Evolutionary conservation across 495 filamentous ascomycete species (phyloP).

Genomic region (Xylaria acuta): DNA sequence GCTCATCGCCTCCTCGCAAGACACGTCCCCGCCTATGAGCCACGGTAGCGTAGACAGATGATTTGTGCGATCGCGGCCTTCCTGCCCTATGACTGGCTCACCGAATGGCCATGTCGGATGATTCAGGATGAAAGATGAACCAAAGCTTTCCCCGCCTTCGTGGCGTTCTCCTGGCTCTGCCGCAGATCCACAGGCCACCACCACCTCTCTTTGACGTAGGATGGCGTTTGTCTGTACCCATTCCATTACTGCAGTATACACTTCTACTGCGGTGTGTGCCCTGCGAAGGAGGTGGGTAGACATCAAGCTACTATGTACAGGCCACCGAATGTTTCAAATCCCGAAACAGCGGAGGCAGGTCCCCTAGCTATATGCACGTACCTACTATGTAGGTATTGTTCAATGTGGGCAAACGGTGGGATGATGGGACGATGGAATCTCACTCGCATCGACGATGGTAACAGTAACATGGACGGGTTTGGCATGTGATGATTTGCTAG

Average conservation of each 20-base stretch:
- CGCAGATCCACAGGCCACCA: slow-evolving; percentile 2
- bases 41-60: slow-evolving; percentile 9
- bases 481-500: slow-evolving; percentile 22
- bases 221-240: slow-evolving; percentile 3
- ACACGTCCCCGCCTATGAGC: not conserved
- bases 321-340: slow-evolving; percentile 18
- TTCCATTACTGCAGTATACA: not conserved
- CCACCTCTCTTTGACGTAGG: not conserved
- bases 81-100: slow-evolving; percentile 1
- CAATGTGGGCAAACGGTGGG: not conserved
- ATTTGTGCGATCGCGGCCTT: not conserved
- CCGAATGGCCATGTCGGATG: slow-evolving; percentile 15
- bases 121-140: slow-evolving; percentile 14
- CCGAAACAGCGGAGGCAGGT: slow-evolving; percentile 23
- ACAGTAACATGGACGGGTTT: slow-evolving; percentile 16
- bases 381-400: too few relatives aligned
- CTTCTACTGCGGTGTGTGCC: not conserved
- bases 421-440: slow-evolving; percentile 4
- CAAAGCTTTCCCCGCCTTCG: slow-evolving; percentile 17
- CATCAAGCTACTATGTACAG: not conserved
- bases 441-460: slow-evolving; percentile 16
- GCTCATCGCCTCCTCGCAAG: not conserved
- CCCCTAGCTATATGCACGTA: slow-evolving; percentile 17
- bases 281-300: not conserved
- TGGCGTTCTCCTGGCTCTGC: slow-evolving; percentile 4